Evolutionary conservation across 2,329 filamentous ascomycete species (phyloP), one percentile per base, ranked within the genome.

Genomic region (Xylariaceae sp.): DNA sequence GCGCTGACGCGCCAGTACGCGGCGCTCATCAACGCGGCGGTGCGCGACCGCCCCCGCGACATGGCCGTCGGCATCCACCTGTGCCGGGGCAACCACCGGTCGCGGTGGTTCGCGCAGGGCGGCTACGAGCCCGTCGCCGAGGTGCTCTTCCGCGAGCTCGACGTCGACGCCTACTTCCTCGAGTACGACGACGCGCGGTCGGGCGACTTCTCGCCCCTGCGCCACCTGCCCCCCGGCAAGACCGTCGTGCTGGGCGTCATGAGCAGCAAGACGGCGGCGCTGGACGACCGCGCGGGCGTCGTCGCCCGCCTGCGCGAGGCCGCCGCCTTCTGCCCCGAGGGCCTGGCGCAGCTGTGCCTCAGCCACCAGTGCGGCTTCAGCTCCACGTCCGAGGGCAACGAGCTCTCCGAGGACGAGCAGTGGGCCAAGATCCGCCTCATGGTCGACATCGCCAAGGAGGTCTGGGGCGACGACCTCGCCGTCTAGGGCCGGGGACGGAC

Each of bases 341-440:
- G 71, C 1, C 54, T 75, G 6, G 64, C 72, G 32, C 70, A 75
- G 61, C 55, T 75, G 38, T 72, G 68, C 50, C 47, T 75, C 39
- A 70, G 65, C 43, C 71, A 75, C 47, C 72, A 76, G 57, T 76
- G 71, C 46, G 72, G 71, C 4, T 75, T 75, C 49, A 67, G 62
- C 46, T 67, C 63, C n/a, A 75, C 70, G 5, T 63, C 64, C 36
- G 71, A 76, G 55, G 72, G 71, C 23, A 74, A 75, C 40, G 65
- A 72, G 39, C 55, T 76, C 43, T 66, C 55, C 9, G 66, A 72
- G 51, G 69, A 73, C 38, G 62, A 75, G 59, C 70, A 75, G 52
- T 75, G 70, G 71, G 69, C 64, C 3, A 76, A 76, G 63, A 56
- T 75, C 6, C 55, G 63, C 35, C 52, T 72, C 14, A 62, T 72